Percentiles rank a stretch among this genome's conserved stretches.
Conservation (phyloP, 768 basidiomycete genomes). For the Naematelia encephala region DNA sequence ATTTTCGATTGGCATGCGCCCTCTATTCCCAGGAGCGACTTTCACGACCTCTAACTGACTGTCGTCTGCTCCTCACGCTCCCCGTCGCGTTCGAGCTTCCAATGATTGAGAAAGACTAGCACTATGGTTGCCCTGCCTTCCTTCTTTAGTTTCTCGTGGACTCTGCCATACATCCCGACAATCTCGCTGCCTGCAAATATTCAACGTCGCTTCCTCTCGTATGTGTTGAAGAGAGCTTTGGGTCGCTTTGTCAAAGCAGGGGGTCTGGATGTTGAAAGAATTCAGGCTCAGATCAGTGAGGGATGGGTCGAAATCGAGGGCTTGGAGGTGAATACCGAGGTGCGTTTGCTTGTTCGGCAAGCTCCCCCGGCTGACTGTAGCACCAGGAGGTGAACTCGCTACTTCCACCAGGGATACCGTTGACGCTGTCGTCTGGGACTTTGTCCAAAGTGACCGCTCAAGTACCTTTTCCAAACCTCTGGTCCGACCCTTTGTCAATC, state of each 20-base stretch:
- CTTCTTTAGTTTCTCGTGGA: conserved; percentile 36
- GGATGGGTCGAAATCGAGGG: conserved; percentile 83
- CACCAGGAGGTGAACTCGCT: conserved; percentile 73
- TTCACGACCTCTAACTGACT: neutral
- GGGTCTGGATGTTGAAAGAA: conserved; percentile 77
- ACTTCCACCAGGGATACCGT: conserved; percentile 60
- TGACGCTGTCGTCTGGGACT: conserved; percentile 67
- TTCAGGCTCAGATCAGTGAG: conserved; percentile 89
- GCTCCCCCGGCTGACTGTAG: conserved; percentile 4
- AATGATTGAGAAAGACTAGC: neutral
- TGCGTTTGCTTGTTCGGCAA: conserved; percentile 51
- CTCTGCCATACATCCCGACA: conserved; percentile 47
- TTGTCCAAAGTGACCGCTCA: conserved; percentile 71
- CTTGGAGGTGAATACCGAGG: conserved; percentile 72
- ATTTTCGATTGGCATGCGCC: neutral
- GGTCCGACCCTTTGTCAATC: conserved; percentile 42
- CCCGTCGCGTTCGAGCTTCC: neutral
- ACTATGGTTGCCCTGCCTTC: conserved; percentile 36
- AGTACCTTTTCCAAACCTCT: conserved; percentile 57
- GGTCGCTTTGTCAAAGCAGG: conserved; percentile 85
- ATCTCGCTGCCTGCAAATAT: conserved; percentile 57
- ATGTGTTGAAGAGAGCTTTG: conserved; percentile 73
- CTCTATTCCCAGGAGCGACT: neutral
- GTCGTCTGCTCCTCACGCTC: neutral
- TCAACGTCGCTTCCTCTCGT: conserved; percentile 85